Base-by-base conservation (phyloP, 352 stramenopile species). In the Pythium diclinum region DNA sequence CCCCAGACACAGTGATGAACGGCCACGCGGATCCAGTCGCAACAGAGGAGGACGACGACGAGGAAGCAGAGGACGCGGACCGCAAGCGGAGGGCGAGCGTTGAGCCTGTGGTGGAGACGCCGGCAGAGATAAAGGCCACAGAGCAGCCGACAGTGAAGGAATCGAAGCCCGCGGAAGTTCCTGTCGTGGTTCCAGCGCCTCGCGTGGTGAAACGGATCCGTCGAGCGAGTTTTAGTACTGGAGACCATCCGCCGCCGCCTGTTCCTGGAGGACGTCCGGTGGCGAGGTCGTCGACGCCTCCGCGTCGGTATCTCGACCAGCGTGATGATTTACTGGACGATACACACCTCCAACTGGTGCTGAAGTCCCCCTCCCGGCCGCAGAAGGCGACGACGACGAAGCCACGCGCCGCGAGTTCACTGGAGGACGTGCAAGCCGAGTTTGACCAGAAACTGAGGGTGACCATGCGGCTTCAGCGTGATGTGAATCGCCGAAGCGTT, bases 371-470 rank as follows among this genome's bases (percentile, higher is more conserved):
- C 6, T 46, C 25, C 4, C 62, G 42, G 2, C 57, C 28, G 17
- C 9, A 23, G 28, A 33, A 28, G 3, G 6, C 42, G 34, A 30
- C 46, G n/a, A 64, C 58, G 16, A 55, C 53, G 9, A 13, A 77
- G 68, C 52, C 66, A 40, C 9, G 49, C 51, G 7, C 63, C 9
- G 30, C 28, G 2, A 65, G 42, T 30, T 70, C 34, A 55, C 52
- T 69, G 47, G 46, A 72, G 32, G 66, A 79, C 55, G 49, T 72
- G 8, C 54, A 81, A 57, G 54, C 68, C 19, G 69, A 76, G 28
- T 89, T 91, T 33, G 83, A 88, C 38, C 61, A 64, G 58, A 85
- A 70, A 19, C 33, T 91, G 17, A 77, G 73, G 14, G 72, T 77
- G 1, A 83, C 73, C 16, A 75, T 89, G n/a, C 69, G 69, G 25